phyloP scores from a whole-genome alignment of 1,139 yeast genomes.

The Debaryomycetaceae sp. region DNA sequence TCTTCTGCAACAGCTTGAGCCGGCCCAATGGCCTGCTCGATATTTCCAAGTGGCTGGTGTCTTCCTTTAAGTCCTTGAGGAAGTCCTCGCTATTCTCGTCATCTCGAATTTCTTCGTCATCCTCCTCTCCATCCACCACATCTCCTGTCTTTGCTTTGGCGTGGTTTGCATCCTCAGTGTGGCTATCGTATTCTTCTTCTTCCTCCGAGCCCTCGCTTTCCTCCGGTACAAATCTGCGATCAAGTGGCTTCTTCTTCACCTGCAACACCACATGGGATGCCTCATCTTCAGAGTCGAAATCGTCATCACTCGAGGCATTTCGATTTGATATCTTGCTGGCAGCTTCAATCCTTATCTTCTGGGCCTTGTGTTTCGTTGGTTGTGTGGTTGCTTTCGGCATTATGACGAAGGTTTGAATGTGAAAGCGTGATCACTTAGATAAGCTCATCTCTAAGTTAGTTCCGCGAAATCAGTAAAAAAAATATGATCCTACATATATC shows the following conservation, averaged over 20 bases:
- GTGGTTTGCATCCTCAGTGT: too few species aligned
- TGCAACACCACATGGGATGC: too few species aligned
- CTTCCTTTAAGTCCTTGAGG: too few species aligned
- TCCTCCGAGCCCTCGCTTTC: constrained; percentile 11
- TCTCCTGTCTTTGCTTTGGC: too few species aligned
- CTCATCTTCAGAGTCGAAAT: constrained; percentile 18
- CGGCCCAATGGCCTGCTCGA: constrained; percentile 10
- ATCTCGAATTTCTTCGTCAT: constrained; percentile 18
- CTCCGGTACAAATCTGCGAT: constrained; percentile 9
- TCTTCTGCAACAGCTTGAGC: constrained; percentile 21
- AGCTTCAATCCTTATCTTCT: constrained; percentile 16
- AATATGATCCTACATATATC: not conserved
- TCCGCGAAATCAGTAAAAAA: not conserved
- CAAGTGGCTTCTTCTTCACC: not conserved
- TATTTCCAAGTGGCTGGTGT: constrained; percentile 8
- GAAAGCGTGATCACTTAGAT: too few species aligned
- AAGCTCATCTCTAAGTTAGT: not conserved
- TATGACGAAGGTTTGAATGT: too few species aligned
- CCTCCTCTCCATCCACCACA: too few species aligned
- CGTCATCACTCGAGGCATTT: constrained; percentile 3
- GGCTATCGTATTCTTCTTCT: constrained; percentile 9
- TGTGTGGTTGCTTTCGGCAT: too few species aligned
- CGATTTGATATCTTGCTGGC: constrained; percentile 47
- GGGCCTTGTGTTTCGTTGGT: too few species aligned
- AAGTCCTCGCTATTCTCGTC: constrained; percentile 3